Evolutionary conservation across 805 yeast species (phyloP).

Genomic region (Barnettozyma siamensis): DNA sequence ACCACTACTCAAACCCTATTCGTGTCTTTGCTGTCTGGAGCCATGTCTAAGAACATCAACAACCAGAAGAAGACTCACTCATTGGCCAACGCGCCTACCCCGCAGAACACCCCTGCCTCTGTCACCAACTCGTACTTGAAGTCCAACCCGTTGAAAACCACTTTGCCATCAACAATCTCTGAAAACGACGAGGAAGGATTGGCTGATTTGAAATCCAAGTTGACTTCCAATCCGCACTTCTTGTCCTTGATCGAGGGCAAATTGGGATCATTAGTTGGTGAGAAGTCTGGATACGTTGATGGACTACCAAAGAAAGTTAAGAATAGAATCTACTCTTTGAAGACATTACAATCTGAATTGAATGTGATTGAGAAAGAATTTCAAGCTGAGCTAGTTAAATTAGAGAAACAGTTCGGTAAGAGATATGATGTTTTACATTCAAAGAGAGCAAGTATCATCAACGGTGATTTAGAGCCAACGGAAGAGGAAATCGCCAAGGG

Average conservation of each 20-base stretch:
- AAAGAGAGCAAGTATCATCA: conserved; percentile 64
- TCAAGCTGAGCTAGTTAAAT: conserved; percentile 79
- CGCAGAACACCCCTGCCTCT: conserved; percentile 96
- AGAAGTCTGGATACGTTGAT: conserved; percentile 80
- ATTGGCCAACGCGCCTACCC: conserved; percentile 92
- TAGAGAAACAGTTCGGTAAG: conserved; percentile 73
- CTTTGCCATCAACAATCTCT: conserved; percentile 63
- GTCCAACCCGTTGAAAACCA: conserved; percentile 39
- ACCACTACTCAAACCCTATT: too few relatives aligned
- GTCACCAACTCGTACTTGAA: conserved; percentile 69
- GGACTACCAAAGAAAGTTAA: conserved; percentile 67
- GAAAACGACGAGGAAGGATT: conserved; percentile 50
- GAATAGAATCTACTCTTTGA: conserved; percentile 74
- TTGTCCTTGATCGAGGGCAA: conserved; percentile 87
- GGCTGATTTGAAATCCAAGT: conserved; percentile 32
- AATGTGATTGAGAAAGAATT: conserved; percentile 84
- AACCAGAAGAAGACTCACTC: conserved; percentile 63
- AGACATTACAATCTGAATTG: conserved; percentile 73
- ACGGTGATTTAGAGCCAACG: conserved; percentile 73
- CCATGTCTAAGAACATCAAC: conserved; percentile 86
- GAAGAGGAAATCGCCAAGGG: conserved; percentile 76
- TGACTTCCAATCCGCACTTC: conserved; percentile 76
- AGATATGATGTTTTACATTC: conserved; percentile 73
- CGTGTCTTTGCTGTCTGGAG: not conserved
- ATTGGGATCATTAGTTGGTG: conserved; percentile 77